Base-by-base conservation (phyloP, 331 rosid species). In the Acacia pycnantha region DNA sequence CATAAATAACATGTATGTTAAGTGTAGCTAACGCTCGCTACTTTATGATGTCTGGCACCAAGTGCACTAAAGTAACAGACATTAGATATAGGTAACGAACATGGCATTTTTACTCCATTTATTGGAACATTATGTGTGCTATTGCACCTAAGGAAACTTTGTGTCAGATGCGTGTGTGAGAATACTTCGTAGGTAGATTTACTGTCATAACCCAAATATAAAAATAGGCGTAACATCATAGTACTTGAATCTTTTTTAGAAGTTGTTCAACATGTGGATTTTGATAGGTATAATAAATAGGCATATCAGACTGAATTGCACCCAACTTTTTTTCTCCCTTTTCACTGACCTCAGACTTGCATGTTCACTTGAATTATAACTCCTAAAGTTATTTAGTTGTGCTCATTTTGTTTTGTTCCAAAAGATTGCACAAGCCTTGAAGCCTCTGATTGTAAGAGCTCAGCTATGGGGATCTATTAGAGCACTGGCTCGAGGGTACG, bases 341-440 rank as follows among this genome's bases (percentile, higher is more conserved):
- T 54, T n/a, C 27, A n/a, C 62, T 54, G 27, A 54, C 40, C 72
- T 67, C 27, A 35, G 47, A 69, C 10, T 69, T 41, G 1, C 11
- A 11, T 11, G 12, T 41, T 11, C 11, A 1, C 69, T 27, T 40
- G 51, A 62, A 46, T 66, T 65, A 50, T 76, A 75, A n/a, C 26
- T 79, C 24, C 67, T 24, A 43, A 51, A 53, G 54, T 41, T 73
- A 22, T 29, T 78, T 73, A 31, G 48, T 73, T 35, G 6, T 78
- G 62, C 61, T 82, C 1, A 71, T 73, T 24, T 59, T 61, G 9
- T 74, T 56, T 43, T 43, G 5, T 6, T 43, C n/a, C 48, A 76
- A 70, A 59, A 95, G 98, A 95, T 95, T 82, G 99, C 98, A 73
- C 99, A 93, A 88, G 98, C 99, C 79, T 90, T 94, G 61, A 95